Evolutionary conservation across 371 early-diverging fungal genomes (phyloP).

Genomic region (Mucor velutinosus): DNA sequence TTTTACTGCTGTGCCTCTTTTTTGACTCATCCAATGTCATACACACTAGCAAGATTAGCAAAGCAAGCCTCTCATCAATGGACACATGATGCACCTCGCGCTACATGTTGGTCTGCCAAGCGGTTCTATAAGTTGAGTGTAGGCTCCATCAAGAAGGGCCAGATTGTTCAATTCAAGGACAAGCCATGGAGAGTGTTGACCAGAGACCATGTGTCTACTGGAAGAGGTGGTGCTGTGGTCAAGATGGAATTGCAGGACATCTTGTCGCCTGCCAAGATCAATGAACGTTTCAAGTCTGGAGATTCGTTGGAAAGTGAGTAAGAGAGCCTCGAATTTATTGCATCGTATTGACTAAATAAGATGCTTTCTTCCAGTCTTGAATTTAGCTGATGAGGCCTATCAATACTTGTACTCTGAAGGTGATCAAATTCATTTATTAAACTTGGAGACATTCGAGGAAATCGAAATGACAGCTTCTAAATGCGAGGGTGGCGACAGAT

Average conservation of each 20-base stretch:
- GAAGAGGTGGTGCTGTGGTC: slow-evolving; percentile 56
- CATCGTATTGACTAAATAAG: no score
- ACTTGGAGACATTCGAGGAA: slow-evolving; percentile 76
- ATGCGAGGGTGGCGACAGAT: slow-evolving; percentile 61
- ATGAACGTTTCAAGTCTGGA: slow-evolving; percentile 67
- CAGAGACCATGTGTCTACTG: slow-evolving; percentile 47
- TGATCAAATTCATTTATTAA: slow-evolving; percentile 64
- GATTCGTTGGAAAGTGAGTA: slow-evolving; percentile 63
- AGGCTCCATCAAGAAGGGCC: slow-evolving; percentile 49
- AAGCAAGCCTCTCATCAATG: neutral
- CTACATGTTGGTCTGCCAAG: neutral
- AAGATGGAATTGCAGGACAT: slow-evolving; percentile 72
- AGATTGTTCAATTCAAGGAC: slow-evolving; percentile 49
- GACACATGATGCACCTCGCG: neutral
- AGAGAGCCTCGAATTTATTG: neutral
- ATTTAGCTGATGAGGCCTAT: slow-evolving; percentile 64
- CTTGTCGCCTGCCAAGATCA: slow-evolving; percentile 50
- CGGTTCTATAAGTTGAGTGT: slow-evolving; percentile 47
- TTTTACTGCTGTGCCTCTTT: neutral
- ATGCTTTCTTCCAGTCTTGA: slow-evolving; percentile 37
- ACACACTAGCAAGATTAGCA: neutral
- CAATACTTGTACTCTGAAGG: slow-evolving; percentile 75
- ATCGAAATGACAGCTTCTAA: slow-evolving; percentile 56
- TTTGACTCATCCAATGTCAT: slow-evolving; percentile 4
- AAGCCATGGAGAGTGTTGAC: slow-evolving; percentile 48